Evolutionary conservation across 768 basidiomycete genomes (phyloP), one percentile per base, ranked within the genome.

Genomic region (Rhodosporidiobolus odoratus): DNA sequence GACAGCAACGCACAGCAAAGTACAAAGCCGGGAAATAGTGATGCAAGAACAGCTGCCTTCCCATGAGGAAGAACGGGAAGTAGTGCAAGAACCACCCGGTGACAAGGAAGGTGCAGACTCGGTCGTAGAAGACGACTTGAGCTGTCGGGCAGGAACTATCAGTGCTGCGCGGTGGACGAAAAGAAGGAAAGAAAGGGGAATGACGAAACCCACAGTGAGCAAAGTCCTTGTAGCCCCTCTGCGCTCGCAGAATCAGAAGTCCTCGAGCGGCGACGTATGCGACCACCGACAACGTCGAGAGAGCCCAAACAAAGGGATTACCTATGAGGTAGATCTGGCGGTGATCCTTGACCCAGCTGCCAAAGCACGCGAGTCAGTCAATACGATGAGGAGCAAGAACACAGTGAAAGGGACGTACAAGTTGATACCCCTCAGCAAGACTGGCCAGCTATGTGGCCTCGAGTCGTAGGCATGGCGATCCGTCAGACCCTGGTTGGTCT

Each of bases 11-110:
- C 71, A 81, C 86, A n/a, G 89, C 87, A 75, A 90, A 94, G 78
- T 92, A 95, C n/a, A 99, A 83, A 0, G 94, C 92, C 0, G 95
- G 96, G 81, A 98, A 89, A 79, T 98, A 98, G 81, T 98, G 96
- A 78, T 98, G 95, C 32, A 99, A 81, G 85, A 99, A 99, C 56
- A 98, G 87, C 77, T 99, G 96, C 30, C 96, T 92, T 52, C 85
- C 82, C 95, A 98, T 98, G 74, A 98, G 83, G 86, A 87, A 98
- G 86, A 99, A 99, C 21, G 96, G 96, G 78, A 91, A 84, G 81
- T 96, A 98, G 82, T 98, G 96, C 41, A 99, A 78, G 34, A 83
- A 82, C 92, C 95, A 99, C 57, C 92, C 93, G 40, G 91, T 79
- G 82, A 92, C 89, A 66, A 97, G 85, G 86, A 97, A 96, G 0